Evolutionary conservation across 208 protist genomes (phyloP).

Genomic region (Trypanosoma scelopori): DNA sequence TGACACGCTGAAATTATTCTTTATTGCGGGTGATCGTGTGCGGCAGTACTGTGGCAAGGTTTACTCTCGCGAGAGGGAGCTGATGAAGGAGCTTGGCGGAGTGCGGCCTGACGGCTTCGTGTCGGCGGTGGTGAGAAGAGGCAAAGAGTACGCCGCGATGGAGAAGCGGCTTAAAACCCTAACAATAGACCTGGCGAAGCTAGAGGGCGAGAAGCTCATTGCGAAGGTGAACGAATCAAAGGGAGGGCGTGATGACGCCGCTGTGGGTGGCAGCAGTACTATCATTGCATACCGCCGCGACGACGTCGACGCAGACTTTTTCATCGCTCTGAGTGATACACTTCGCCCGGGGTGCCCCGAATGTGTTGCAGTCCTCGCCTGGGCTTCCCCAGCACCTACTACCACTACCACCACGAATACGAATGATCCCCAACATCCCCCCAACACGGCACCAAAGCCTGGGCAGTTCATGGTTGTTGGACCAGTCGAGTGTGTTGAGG

Average conservation of each 20-base stretch:
- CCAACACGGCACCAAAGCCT: conserved; percentile 25
- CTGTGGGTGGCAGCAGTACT: not conserved
- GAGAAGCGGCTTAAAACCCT: conserved; percentile 60
- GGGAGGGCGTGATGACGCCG: not conserved
- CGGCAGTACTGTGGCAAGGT: conserved; percentile 45
- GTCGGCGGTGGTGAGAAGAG: conserved; percentile 34
- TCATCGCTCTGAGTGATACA: conserved; percentile 38
- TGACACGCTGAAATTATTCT: conserved; percentile 74
- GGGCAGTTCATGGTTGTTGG: conserved; percentile 76
- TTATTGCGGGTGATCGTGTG: conserved; percentile 72
- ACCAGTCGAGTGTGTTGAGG: conserved; percentile 37
- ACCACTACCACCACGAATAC: too few species aligned
- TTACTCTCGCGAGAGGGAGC: conserved; percentile 60
- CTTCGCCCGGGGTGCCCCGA: conserved; percentile 32
- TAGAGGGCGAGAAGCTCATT: conserved; percentile 42
- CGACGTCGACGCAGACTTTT: conserved; percentile 70
- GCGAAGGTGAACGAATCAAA: conserved; percentile 1
- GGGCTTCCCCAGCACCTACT: conserved; percentile 30
- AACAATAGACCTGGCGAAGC: conserved; percentile 52
- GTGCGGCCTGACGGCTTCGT: conserved; percentile 64
- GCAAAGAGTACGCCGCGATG: conserved; percentile 47
- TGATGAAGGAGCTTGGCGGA: conserved; percentile 69
- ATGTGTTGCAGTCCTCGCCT: conserved; percentile 58
- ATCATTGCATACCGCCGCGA: conserved; percentile 51
- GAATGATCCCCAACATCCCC: too few species aligned